A percentile compares a stretch with the other conserved stretches of the same genome.
phyloP scores from a whole-genome alignment of 2,329 filamentous ascomycete genomes.

The Aspergillus sp. region DNA sequence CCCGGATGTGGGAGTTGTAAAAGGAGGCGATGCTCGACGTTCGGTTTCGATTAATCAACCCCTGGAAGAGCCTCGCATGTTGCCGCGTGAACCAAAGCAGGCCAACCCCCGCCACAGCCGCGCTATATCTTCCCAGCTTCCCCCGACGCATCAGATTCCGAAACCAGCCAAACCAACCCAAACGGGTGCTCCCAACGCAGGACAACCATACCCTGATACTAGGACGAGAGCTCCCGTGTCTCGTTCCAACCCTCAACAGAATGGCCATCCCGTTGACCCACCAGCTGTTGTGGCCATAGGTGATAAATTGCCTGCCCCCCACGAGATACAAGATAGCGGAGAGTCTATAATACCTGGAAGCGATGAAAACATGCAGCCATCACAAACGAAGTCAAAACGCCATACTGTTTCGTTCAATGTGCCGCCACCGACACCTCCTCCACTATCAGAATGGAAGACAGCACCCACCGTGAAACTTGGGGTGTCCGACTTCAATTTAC shows the following conservation, averaged over 20 bases:
- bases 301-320: not conserved
- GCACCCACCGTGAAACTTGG: slow-evolving; percentile 63
- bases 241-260: not conserved
- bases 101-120: slow-evolving; percentile 1
- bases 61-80: slow-evolving; percentile 8
- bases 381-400: slow-evolving; percentile 34
- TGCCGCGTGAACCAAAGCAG: slow-evolving; percentile 9
- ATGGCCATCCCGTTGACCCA: not conserved
- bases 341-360: slow-evolving; percentile 15
- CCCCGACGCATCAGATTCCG: not conserved
- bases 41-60: slow-evolving; percentile 26
- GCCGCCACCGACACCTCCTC: slow-evolving; percentile 47
- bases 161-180: not conserved
- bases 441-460: slow-evolving; percentile 66
- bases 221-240: not conserved
- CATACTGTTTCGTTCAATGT: slow-evolving; percentile 49
- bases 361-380: slow-evolving; percentile 19
- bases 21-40: slow-evolving; percentile 23
- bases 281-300: not conserved
- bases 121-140: not conserved
- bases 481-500: slow-evolving; percentile 61
- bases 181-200: too few relatives aligned
- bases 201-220: not conserved
- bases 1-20: slow-evolving; percentile 1
- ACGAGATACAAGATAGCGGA: slow-evolving; percentile 16